phyloP scores from a whole-genome alignment of 768 basidiomycete species.

The Cystofilobasidium bisporidii region DNA sequence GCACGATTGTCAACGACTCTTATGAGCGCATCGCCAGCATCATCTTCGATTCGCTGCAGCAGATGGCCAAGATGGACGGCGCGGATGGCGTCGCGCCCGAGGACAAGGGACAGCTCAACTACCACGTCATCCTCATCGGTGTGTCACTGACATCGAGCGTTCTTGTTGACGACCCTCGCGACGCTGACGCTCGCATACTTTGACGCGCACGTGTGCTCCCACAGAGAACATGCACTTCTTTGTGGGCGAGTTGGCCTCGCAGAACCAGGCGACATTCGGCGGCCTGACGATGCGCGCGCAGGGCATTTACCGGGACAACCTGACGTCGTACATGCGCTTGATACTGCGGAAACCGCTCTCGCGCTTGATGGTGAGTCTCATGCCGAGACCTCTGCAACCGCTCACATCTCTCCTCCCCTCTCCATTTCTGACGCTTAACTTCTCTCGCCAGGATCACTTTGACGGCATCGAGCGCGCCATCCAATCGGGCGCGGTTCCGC shows the following conservation, averaged over 20 bases:
- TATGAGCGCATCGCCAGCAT: slow-evolving; percentile 80
- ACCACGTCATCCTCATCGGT: slow-evolving; percentile 92
- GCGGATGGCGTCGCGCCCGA: slow-evolving; percentile 55
- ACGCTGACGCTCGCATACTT: background rate
- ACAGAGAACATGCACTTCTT: slow-evolving; percentile 96
- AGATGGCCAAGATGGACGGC: slow-evolving; percentile 90
- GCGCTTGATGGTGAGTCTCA: slow-evolving; percentile 65
- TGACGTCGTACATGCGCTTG: slow-evolving; percentile 74
- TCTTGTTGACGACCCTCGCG: background rate
- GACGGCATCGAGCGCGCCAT: slow-evolving; percentile 82
- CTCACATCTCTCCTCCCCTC: too few species aligned
- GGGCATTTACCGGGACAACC: slow-evolving; percentile 77
- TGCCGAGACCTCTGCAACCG: background rate
- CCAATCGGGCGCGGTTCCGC: slow-evolving; percentile 54
- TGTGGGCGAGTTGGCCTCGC: slow-evolving; percentile 64
- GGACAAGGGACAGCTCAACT: slow-evolving; percentile 93
- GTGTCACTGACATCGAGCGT: slow-evolving; percentile 35
- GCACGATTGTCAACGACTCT: slow-evolving; percentile 62
- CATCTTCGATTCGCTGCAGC: slow-evolving; percentile 88
- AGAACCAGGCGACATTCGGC: slow-evolving; percentile 56
- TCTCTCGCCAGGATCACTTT: slow-evolving; percentile 83
- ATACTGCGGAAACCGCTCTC: slow-evolving; percentile 76
- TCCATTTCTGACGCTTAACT: too few species aligned
- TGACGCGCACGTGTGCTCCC: too few species aligned
- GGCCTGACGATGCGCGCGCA: slow-evolving; percentile 64